phyloP scores from a whole-genome alignment of 805 yeast species.

The Kuraishia ogatae region DNA sequence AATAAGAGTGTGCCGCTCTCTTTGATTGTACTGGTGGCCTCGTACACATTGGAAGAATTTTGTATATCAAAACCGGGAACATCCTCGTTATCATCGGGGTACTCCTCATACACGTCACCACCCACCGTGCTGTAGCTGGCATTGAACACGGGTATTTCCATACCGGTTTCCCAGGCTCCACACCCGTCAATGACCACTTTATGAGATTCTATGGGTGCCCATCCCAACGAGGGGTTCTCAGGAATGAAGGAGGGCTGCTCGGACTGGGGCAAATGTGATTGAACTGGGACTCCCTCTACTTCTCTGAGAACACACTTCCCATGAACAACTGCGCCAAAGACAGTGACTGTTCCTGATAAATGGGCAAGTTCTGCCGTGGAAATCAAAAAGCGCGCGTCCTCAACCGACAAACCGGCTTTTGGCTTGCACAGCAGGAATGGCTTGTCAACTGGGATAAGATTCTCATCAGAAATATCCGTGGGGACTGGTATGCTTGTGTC shows the following conservation, averaged over 20 bases:
- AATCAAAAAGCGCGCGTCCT: conserved; percentile 65
- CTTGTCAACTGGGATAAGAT: conserved; percentile 31
- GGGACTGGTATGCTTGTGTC: conserved; percentile 14
- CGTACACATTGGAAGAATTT: conserved; percentile 33
- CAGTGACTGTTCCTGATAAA: conserved; percentile 64
- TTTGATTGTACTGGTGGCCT: conserved; percentile 48
- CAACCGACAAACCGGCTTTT: conserved; percentile 42
- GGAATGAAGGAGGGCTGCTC: conserved; percentile 6
- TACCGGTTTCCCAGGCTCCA: conserved; percentile 51
- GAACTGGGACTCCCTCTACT: conserved; percentile 44
- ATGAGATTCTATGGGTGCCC: conserved; percentile 28
- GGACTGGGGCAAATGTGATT: conserved; percentile 18
- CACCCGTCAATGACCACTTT: conserved; percentile 43
- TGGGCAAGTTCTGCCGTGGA: conserved; percentile 66
- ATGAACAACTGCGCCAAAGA: conserved; percentile 61
- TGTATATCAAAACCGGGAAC: conserved; percentile 49
- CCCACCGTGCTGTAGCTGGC: conserved; percentile 55
- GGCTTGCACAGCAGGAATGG: conserved; percentile 59
- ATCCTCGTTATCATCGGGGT: conserved; percentile 62
- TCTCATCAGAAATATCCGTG: conserved; percentile 51
- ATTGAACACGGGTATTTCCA: conserved; percentile 49
- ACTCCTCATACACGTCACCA: conserved; percentile 69
- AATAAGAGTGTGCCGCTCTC: conserved; percentile 57
- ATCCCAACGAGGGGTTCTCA: conserved; percentile 8
- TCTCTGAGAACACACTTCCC: conserved; percentile 68